phyloP scores from a whole-genome alignment of 345 rosid genomes.

The Citrus medica region DNA sequence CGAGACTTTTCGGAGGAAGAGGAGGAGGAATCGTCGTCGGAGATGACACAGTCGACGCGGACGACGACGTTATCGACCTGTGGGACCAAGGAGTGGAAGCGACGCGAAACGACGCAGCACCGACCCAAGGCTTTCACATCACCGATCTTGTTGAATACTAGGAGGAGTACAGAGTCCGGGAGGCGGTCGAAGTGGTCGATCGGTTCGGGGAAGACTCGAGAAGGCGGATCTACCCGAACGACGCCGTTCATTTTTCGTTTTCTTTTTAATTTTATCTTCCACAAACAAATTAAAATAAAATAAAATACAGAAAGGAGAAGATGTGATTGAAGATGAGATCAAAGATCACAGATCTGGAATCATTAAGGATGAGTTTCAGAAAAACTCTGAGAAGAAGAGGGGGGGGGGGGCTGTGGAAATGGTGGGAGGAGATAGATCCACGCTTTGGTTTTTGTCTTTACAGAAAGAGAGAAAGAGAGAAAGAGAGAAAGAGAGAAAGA shows the following conservation, averaged over 20 bases:
- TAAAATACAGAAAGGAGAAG: background rate
- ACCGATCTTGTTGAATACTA: constrained; percentile 78
- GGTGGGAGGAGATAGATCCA: constrained; percentile 39
- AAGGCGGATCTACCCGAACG: constrained; percentile 47
- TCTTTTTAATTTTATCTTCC: background rate
- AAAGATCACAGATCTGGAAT: background rate
- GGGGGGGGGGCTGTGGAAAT: background rate
- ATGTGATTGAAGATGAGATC: background rate
- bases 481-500: too few species aligned
- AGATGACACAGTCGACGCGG: constrained; percentile 87
- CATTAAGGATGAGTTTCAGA: too few species aligned
- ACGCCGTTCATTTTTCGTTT: background rate
- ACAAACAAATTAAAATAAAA: background rate
- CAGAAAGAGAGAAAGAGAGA: too few species aligned
- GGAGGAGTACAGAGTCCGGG: constrained; percentile 72
- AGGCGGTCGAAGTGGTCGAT: constrained; percentile 88
- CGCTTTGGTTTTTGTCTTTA: constrained; percentile 15
- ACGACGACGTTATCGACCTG: constrained; percentile 87
- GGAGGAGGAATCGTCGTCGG: constrained; percentile 69
- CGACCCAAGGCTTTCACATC: constrained; percentile 93
- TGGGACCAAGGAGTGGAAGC: constrained; percentile 72
- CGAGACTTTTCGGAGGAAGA: constrained; percentile 52
- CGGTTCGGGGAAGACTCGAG: constrained; percentile 45
- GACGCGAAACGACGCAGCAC: constrained; percentile 77
- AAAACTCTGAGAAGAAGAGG: too few species aligned